Evolutionary conservation across 257 asterid genomes (phyloP), one percentile per base, ranked within the genome.

Genomic region (Petunia axillaris): DNA sequence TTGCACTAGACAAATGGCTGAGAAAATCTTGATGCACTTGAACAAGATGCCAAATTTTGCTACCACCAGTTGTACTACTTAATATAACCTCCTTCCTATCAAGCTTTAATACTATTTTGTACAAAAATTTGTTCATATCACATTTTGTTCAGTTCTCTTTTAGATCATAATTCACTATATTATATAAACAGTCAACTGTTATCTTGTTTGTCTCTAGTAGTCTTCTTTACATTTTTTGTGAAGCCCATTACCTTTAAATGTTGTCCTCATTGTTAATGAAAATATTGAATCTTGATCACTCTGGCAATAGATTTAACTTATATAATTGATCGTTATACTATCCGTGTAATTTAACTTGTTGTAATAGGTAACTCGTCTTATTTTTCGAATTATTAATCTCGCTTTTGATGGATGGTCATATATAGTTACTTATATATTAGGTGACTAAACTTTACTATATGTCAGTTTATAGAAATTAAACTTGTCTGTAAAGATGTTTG

Each of bases 21-120:
- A 90, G 65, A 93, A 87, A 44, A 90, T 93, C 80, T 85, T 93
- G 60, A 90, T 89, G 89, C 93, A 86, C 81, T 81, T 93, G 89
- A 91, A 93, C 74, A 89, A 83, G 82, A 90, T 91, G 85, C 97
- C 98, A 25, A 63, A 82, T 53, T 78, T 81, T 64, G 82, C 90
- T 40, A 80, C 93, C 60, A 39, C 85, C 50, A 86, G 88, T 71
- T 93, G 87, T 53, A 80, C 85, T 78, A 64, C 76, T 86, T 87
- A 84, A 83, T 25, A 25, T 25, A 25, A 25, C 25, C 25, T 25
- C 25, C 25, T 25, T 25, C 25, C 25, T 25, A 25, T 25, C 25
- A 66, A 10, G 3, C 48, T 35, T 35, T 62, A 44, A 15, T 78
- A 7, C 6, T 14, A 44, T 77, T 62, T 44, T 44, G 25, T 77